phyloP scores from a whole-genome alignment of 805 yeast species.

The Suhomyces sp. region DNA sequence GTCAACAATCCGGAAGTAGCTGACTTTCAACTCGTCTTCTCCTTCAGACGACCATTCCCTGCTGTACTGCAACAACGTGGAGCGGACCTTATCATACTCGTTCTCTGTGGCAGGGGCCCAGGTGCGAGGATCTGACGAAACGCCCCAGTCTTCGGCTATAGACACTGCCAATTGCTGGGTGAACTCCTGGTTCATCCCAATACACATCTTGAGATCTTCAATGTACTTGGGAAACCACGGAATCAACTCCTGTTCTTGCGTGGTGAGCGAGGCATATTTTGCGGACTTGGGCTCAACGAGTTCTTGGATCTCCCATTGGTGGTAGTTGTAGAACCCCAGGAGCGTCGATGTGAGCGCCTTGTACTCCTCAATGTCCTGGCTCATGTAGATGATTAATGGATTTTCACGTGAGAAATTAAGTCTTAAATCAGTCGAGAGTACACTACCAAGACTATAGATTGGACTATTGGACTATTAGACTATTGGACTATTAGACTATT shows the following conservation, averaged over 20 bases:
- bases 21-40: conserved; percentile 36
- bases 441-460: no score
- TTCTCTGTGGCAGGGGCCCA: conserved; percentile 42
- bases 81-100: conserved; percentile 57
- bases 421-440: no score
- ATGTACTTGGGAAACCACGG: conserved; percentile 51
- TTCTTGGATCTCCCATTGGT: conserved; percentile 31
- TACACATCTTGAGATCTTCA: conserved; percentile 37
- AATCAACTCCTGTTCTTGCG: conserved; percentile 40
- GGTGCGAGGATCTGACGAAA: conserved; percentile 26
- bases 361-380: conserved; percentile 29
- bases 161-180: conserved; percentile 39
- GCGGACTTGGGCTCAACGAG: conserved; percentile 30
- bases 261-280: conserved; percentile 28
- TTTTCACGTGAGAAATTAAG: background rate
- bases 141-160: conserved; percentile 53
- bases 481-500: no score
- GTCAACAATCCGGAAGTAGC: conserved; percentile 38
- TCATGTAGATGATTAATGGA: conserved; percentile 4
- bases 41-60: conserved; percentile 67
- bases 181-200: conserved; percentile 45
- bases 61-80: conserved; percentile 53
- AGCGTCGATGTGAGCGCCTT: conserved; percentile 36
- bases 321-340: conserved; percentile 32
- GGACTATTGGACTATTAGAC: no score